Conservation (phyloP, 2,329 filamentous ascomycete species). For the Neonectria sp. region DNA sequence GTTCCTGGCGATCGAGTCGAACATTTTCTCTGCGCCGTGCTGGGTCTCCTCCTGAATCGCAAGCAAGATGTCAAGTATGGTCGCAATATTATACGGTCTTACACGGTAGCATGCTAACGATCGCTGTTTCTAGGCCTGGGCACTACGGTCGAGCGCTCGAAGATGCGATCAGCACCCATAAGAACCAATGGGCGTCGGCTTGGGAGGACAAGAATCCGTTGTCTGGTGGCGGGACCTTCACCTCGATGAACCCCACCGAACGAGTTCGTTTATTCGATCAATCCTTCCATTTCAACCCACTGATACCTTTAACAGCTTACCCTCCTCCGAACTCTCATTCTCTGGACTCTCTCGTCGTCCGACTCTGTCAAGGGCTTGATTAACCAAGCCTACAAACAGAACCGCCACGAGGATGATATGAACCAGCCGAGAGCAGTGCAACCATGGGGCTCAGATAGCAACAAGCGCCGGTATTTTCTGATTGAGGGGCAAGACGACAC, state of each 20-base stretch:
- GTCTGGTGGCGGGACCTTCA: constrained; percentile 84
- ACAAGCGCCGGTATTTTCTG: constrained; percentile 94
- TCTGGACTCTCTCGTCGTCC: constrained; percentile 93
- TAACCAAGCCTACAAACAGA: constrained; percentile 90
- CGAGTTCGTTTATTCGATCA: constrained; percentile 70
- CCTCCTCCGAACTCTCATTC: constrained; percentile 84
- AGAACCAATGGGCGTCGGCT: constrained; percentile 86
- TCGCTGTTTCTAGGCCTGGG: constrained; percentile 74
- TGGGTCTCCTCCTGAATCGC: constrained; percentile 91
- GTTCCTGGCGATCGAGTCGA: constrained; percentile 89
- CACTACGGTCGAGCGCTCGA: constrained; percentile 95
- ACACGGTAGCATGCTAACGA: constrained; percentile 33
- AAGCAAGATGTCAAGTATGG: constrained; percentile 99
- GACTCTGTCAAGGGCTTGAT: constrained; percentile 86
- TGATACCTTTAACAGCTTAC: constrained; percentile 73
- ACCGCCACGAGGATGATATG: constrained; percentile 81
- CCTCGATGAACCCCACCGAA: constrained; percentile 84
- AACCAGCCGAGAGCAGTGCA: constrained; percentile 94
- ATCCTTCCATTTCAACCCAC: constrained; percentile 5
- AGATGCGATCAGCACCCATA: constrained; percentile 89
- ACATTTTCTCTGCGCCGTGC: constrained; percentile 88
- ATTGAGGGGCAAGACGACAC: constrained; percentile 96
- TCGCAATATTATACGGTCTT: constrained; percentile 5
- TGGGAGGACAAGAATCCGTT: constrained; percentile 91
- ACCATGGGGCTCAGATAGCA: constrained; percentile 89